A percentile compares a stretch with the other conserved stretches of the same genome.
These are phyloP conservation scores for Carpinus fangiana DNA, from an alignment of 306 rosid species.

Conservation along the genomic window DNA sequence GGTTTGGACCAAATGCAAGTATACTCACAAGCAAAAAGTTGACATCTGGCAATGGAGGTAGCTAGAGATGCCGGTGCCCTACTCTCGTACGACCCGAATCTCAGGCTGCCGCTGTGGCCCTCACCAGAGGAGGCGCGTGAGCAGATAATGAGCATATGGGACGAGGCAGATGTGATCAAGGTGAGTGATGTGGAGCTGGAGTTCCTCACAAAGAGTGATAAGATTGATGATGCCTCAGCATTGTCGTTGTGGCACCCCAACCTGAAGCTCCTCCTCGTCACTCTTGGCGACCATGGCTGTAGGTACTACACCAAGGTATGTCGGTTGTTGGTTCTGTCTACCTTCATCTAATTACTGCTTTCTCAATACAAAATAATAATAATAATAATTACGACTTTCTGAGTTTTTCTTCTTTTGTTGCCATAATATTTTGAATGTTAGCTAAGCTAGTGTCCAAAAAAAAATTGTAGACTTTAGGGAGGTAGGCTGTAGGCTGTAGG, in stretches of 20 bases:
- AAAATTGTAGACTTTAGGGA: neutral
- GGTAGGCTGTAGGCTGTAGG: too few species aligned
- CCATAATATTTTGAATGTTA: neutral
- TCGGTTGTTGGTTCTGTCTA: neutral
- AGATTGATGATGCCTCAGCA: slow-evolving; percentile 75
- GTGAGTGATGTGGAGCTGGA: slow-evolving; percentile 86
- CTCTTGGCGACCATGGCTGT: slow-evolving; percentile 90
- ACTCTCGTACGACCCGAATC: slow-evolving; percentile 89
- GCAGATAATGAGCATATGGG: slow-evolving; percentile 92
- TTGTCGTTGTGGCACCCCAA: slow-evolving; percentile 76
- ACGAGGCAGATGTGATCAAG: slow-evolving; percentile 82
- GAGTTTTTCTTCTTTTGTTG: neutral
- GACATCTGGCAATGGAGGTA: slow-evolving; percentile 85
- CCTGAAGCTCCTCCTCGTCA: slow-evolving; percentile 87
- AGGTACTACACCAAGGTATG: slow-evolving; percentile 89
- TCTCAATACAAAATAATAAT: neutral
- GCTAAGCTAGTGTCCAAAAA: neutral
- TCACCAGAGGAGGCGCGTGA: slow-evolving; percentile 71
- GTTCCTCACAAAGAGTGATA: slow-evolving; percentile 71
- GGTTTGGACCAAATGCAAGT: too few species aligned
- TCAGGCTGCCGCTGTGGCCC: slow-evolving; percentile 78
- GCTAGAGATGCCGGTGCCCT: slow-evolving; percentile 87
- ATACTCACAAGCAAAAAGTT: too few species aligned
- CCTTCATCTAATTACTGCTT: neutral
- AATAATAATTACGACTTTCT: neutral